Percentiles rank a stretch among this genome's conserved stretches.
These are phyloP conservation scores for Microdochium nivale DNA, from an alignment of 2,329 filamentous ascomycete genomes.

Conservation along the genomic window DNA sequence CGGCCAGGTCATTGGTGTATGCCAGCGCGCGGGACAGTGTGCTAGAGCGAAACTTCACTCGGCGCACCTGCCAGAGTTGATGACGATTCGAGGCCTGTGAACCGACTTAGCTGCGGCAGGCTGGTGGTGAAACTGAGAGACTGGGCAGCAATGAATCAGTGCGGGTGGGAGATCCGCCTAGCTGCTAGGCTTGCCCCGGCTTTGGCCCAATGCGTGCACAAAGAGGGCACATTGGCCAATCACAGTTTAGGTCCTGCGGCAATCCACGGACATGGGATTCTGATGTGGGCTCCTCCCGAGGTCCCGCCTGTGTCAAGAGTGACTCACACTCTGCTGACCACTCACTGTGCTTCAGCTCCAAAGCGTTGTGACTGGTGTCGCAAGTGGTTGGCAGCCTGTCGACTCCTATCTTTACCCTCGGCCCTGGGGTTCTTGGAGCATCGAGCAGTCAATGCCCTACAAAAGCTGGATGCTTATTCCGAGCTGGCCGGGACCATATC, in stretches of 20 bases:
- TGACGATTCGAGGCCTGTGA: not conserved
- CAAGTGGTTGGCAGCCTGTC: no score
- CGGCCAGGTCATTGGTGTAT: no score
- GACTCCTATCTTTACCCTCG: no score
- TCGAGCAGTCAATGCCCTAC: no score
- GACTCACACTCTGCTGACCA: not conserved
- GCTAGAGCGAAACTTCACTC: not conserved
- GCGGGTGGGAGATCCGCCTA: not conserved
- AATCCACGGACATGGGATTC: not conserved
- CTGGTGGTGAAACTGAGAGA: not conserved
- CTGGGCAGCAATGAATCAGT: not conserved
- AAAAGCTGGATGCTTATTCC: no score
- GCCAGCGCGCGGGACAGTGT: not conserved
- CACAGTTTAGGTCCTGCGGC: not conserved
- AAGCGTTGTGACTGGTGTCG: no score
- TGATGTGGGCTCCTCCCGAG: not conserved
- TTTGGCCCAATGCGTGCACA: not conserved
- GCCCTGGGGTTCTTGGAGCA: no score
- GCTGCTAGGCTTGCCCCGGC: not conserved
- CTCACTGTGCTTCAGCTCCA: not conserved
- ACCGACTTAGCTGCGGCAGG: not conserved
- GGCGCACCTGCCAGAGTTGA: not conserved
- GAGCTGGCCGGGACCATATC: not conserved
- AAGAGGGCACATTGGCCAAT: not conserved
- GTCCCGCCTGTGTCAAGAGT: not conserved